Evolutionary conservation across 148 eudicot genomes (phyloP).

Genomic region (Agrostemma githago): DNA sequence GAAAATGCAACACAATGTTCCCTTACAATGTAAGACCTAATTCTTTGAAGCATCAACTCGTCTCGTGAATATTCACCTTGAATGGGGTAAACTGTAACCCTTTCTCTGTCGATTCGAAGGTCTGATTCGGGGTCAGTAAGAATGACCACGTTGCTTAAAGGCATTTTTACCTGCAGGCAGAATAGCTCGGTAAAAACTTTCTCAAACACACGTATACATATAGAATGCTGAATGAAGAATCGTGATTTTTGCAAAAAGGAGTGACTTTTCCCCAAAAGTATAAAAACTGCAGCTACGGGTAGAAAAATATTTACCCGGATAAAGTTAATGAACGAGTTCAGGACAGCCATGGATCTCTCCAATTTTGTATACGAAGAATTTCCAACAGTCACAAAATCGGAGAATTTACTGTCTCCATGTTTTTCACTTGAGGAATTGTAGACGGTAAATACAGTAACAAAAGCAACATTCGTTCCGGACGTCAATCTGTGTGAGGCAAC

Average conservation of each 20-base stretch:
- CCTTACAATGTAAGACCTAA: slow-evolving; percentile 99
- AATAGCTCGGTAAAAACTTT: slow-evolving; percentile 8
- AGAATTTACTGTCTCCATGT: slow-evolving; percentile 26
- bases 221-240: not conserved
- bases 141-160: slow-evolving; percentile 57
- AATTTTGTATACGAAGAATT: slow-evolving; percentile 63
- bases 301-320: slow-evolving; percentile 51
- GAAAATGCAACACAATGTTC: slow-evolving; percentile 31
- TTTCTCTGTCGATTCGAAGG: slow-evolving; percentile 55
- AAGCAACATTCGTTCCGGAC: slow-evolving; percentile 37
- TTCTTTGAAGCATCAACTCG: slow-evolving; percentile 99
- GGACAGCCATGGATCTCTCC: slow-evolving; percentile 80
- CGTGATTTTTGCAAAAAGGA: not conserved
- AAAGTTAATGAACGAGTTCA: slow-evolving; percentile 66
- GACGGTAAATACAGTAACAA: slow-evolving; percentile 74
- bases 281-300: not conserved
- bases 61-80: slow-evolving; percentile 97
- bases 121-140: slow-evolving; percentile 85
- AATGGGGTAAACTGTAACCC: slow-evolving; percentile 61
- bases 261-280: not conserved
- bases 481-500: slow-evolving; percentile 27
- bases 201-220: not conserved
- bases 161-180: slow-evolving; percentile 66
- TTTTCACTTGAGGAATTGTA: slow-evolving; percentile 49
- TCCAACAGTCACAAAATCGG: slow-evolving; percentile 59